Percentiles rank a stretch among this genome's conserved stretches.
phyloP scores from a whole-genome alignment of 2,329 filamentous ascomycete species.

The Berkeleyomyces rouxiae region DNA sequence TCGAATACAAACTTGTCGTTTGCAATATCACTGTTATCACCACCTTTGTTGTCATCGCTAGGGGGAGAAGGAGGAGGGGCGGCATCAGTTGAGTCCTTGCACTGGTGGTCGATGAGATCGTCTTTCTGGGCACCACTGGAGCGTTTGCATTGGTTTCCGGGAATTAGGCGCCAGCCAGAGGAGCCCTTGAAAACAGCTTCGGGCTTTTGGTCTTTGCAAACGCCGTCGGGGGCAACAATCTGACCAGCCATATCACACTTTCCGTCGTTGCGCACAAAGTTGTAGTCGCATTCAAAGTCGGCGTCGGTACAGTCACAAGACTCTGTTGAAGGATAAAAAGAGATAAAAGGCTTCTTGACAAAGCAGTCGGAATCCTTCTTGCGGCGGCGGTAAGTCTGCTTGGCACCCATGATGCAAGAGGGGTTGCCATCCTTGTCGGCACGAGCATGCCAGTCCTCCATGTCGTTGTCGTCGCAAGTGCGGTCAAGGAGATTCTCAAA shows the following conservation, averaged over 20 bases:
- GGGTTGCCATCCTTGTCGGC: slow-evolving; percentile 64
- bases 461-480: slow-evolving; percentile 60
- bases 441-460: slow-evolving; percentile 80
- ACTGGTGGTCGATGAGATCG: slow-evolving; percentile 56
- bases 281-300: slow-evolving; percentile 96
- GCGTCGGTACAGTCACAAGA: slow-evolving; percentile 64
- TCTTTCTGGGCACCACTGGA: slow-evolving; percentile 48
- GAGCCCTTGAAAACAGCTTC: slow-evolving; percentile 66
- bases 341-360: slow-evolving; percentile 69
- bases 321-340: slow-evolving; percentile 52
- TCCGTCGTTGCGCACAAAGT: slow-evolving; percentile 57
- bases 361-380: slow-evolving; percentile 85
- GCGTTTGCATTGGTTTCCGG: slow-evolving; percentile 57
- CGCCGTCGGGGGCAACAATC: slow-evolving; percentile 49
- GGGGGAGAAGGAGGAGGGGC: slow-evolving; percentile 27
- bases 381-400: slow-evolving; percentile 67
- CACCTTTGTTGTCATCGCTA: slow-evolving; percentile 25
- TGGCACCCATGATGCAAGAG: slow-evolving; percentile 90
- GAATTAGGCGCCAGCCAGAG: slow-evolving; percentile 84
- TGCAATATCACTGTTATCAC: slow-evolving; percentile 38
- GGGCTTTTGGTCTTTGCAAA: slow-evolving; percentile 48
- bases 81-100: slow-evolving; percentile 36
- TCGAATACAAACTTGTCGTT: slow-evolving; percentile 46
- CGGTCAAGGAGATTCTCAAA: slow-evolving; percentile 67
- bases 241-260: slow-evolving; percentile 51